Percentiles rank a stretch among this genome's conserved stretches.
Evolutionary conservation across 169 alveolate species (phyloP).

Genomic region (Plasmodium ovale): DNA sequence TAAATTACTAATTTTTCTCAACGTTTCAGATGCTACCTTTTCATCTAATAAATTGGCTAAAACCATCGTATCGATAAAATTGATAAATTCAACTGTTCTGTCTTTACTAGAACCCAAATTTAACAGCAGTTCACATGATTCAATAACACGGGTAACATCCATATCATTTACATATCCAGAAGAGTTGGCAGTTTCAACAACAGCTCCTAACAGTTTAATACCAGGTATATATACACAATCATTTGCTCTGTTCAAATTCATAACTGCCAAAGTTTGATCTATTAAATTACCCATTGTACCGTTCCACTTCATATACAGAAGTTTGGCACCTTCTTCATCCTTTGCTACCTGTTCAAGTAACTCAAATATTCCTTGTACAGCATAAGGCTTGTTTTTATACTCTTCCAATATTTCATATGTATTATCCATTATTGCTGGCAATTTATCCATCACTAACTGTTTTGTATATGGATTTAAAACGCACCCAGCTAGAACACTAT

Average conservation of each 20-base stretch:
- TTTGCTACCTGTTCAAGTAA: conserved; percentile 84
- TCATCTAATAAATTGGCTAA: conserved; percentile 66
- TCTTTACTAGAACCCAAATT: conserved; percentile 60
- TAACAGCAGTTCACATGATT: conserved; percentile 51
- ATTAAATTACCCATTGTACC: conserved; percentile 55
- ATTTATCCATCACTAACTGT: conserved; percentile 79
- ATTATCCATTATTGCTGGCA: conserved; percentile 76
- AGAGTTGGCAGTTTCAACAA: conserved; percentile 27
- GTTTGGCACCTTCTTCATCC: conserved; percentile 84
- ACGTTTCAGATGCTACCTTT: conserved; percentile 57
- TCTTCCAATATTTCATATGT: conserved; percentile 81
- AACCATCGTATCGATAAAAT: conserved; percentile 53
- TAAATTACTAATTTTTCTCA: conserved; percentile 41
- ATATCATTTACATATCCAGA: conserved; percentile 68
- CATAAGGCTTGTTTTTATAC: conserved; percentile 84
- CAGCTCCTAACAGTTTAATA: conserved; percentile 36
- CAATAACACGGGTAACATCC: conserved; percentile 31
- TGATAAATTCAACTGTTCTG: conserved; percentile 58
- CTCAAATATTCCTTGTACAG: conserved; percentile 80
- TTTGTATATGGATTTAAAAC: conserved; percentile 86
- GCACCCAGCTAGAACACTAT: conserved; percentile 87
- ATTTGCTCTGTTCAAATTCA: conserved; percentile 64
- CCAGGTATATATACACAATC: conserved; percentile 66
- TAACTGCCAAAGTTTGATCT: conserved; percentile 35
- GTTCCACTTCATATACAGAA: conserved; percentile 44